These are phyloP conservation scores for Handroanthus guayacan DNA, from an alignment of 257 asterid species.

Conservation along the genomic window DNA sequence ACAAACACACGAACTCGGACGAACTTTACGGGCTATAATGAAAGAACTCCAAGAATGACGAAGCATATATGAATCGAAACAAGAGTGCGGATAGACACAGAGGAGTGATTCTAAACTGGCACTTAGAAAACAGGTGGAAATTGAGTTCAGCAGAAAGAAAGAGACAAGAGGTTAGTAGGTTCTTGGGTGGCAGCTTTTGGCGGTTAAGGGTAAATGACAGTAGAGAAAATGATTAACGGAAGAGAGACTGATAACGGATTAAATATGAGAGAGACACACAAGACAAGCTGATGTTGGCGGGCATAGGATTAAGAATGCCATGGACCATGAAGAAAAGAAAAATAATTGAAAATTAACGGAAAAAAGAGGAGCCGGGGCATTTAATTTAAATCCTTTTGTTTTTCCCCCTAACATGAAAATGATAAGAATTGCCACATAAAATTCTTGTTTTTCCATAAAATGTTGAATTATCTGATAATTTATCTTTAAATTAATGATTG, in stretches of 20 bases:
- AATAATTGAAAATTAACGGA: too few relatives aligned
- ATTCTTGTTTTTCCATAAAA: too few relatives aligned
- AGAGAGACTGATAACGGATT: constrained; percentile 16
- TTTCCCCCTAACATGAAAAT: too few relatives aligned
- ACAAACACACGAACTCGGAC: constrained; percentile 11
- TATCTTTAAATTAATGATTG: too few relatives aligned
- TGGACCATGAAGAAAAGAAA: constrained; percentile 25
- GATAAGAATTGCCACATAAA: too few relatives aligned
- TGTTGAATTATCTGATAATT: too few relatives aligned
- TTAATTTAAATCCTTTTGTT: too few relatives aligned
- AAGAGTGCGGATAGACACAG: constrained; percentile 18
- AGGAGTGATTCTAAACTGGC: constrained; percentile 17
- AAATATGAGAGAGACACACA: constrained; percentile 22
- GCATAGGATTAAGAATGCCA: constrained; percentile 15
- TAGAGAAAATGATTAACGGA: constrained; percentile 17
- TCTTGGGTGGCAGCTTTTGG: constrained; percentile 31
- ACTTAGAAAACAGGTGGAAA: constrained; percentile 26
- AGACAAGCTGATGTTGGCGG: constrained; percentile 7
- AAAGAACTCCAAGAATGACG: constrained; percentile 22
- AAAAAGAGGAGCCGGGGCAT: too few relatives aligned
- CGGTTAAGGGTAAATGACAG: constrained; percentile 18
- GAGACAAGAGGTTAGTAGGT: constrained; percentile 27
- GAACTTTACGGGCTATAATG: constrained; percentile 26
- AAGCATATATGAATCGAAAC: not conserved
- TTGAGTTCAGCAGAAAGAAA: constrained; percentile 27